Evolutionary conservation across 805 yeast genomes (phyloP).

Genomic region (Kodamaea restingae): DNA sequence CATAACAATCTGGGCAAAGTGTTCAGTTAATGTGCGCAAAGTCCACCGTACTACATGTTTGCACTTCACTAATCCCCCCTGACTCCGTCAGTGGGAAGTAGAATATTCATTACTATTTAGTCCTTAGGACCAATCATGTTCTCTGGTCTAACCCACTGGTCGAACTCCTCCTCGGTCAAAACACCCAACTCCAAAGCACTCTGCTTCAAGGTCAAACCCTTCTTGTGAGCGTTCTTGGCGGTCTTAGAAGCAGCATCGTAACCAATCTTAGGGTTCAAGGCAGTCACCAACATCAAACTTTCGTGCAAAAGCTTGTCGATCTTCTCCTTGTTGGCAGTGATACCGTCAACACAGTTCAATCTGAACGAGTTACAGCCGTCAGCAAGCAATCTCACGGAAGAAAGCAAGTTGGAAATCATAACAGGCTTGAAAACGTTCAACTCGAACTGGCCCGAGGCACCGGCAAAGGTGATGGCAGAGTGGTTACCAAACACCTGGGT

Average conservation of each 20-base stretch:
- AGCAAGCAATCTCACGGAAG: slow-evolving; percentile 82
- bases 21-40: too few relatives aligned
- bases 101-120: too few relatives aligned
- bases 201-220: slow-evolving; percentile 92
- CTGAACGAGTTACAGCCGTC: slow-evolving; percentile 91
- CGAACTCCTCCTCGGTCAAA: slow-evolving; percentile 80
- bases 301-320: slow-evolving; percentile 86
- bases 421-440: slow-evolving; percentile 97
- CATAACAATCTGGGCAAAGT: too few relatives aligned
- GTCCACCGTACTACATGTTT: too few relatives aligned
- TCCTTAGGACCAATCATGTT: slow-evolving; percentile 93
- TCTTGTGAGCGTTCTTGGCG: slow-evolving; percentile 97
- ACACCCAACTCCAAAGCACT: slow-evolving; percentile 90
- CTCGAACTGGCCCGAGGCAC: slow-evolving; percentile 98
- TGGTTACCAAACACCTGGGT: slow-evolving; percentile 97
- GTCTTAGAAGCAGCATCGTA: slow-evolving; percentile 96
- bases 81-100: too few relatives aligned
- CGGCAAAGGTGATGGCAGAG: slow-evolving; percentile 91
- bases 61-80: too few relatives aligned
- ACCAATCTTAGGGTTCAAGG: slow-evolving; percentile 97
- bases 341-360: slow-evolving; percentile 92
- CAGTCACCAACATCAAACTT: slow-evolving; percentile 97
- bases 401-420: slow-evolving; percentile 83
- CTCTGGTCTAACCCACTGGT: slow-evolving; percentile 97
- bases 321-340: slow-evolving; percentile 81